A percentile compares a stretch with the other conserved stretches of the same genome.
Evolutionary conservation across 208 protist species (phyloP).

Genomic region (Trypanosoma rangeli): DNA sequence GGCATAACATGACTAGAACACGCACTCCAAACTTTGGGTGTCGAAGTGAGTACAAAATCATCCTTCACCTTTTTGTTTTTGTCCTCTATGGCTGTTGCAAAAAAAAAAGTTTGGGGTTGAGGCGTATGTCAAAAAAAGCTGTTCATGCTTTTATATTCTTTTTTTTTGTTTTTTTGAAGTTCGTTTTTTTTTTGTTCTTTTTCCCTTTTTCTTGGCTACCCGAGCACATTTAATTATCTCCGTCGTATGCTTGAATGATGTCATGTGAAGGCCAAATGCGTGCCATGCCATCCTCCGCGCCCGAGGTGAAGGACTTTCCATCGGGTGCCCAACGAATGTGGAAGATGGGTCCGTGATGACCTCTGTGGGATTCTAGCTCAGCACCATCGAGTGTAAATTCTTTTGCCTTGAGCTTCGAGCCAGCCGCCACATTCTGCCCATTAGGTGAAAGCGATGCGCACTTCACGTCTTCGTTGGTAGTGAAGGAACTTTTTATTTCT

Average conservation of each 20-base stretch:
- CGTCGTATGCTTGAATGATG: constrained; percentile 81
- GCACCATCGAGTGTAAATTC: constrained; percentile 86
- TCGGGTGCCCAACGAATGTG: constrained; percentile 89
- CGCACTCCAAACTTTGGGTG: too few relatives aligned
- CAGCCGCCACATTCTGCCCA: constrained; percentile 78
- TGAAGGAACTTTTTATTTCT: constrained; percentile 75
- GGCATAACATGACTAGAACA: too few relatives aligned
- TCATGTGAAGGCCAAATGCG: constrained; percentile 90
- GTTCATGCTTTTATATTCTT: background rate
- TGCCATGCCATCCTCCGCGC: constrained; percentile 91
- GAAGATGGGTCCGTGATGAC: constrained; percentile 91
- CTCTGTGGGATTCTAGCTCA: constrained; percentile 86
- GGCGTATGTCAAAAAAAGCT: background rate
- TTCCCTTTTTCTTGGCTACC: background rate
- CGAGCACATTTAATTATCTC: constrained; percentile 28
- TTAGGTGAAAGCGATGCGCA: constrained; percentile 88
- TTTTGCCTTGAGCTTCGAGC: constrained; percentile 90
- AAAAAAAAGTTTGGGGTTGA: background rate
- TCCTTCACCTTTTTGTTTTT: too few relatives aligned
- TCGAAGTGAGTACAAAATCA: too few relatives aligned
- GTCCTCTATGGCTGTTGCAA: too few relatives aligned
- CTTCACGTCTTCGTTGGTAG: constrained; percentile 78
- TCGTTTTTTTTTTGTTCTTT: background rate
- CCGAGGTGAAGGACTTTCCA: constrained; percentile 85
- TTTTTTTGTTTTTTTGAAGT: background rate